Evolutionary conservation across 805 yeast genomes (phyloP), one percentile per base, ranked within the genome.

Genomic region (Cyberlindnera bimundalis): DNA sequence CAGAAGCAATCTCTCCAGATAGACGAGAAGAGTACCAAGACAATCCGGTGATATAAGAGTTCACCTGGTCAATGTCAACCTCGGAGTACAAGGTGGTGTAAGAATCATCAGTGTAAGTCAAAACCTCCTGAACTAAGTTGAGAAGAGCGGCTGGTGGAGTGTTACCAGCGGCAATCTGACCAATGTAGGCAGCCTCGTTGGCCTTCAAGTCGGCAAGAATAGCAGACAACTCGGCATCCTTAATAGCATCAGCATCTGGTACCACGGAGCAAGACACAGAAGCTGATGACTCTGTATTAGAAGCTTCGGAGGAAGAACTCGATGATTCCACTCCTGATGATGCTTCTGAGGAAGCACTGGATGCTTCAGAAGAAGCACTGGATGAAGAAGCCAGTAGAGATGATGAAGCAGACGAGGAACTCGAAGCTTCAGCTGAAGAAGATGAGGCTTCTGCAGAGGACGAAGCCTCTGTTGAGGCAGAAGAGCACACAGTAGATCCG

Each of bases 241-340:
- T 25, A 13, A 24, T 24, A 6, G 25, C 35, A 4, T 33, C 35
- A 15, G 26, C 17, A n/a, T 78, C 7, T 48, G 49, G 23, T 31
- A 29, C 2, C 53, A 57, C 36, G 32, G 46, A 30, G 65, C 64
- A 28, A 28, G 41, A 39, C 64, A 64, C 39, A 62, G 46, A 46
- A 24, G 42, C 17, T 19, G 33, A 30, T 7, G 35, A 8, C 5
- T 26, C 19, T 5, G 18, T 7, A 21, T 26, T 21, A 14, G 33
- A 21, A 14, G 28, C 6, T 3, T n/a, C 28, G 21, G 35, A n/a
- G 10, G 28, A 23, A 16, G 27, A n/a, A n/a, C n/a, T n/a, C n/a
- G n/a, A n/a, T n/a, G n/a, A n/a, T n/a, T n/a, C n/a, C n/a, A n/a
- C n/a, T n/a, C n/a, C n/a, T 15, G 32, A 30, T 29, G 32, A 12